Base-by-base conservation (phyloP, 768 basidiomycete genomes). In the Tricholoma bakamatsutake region DNA sequence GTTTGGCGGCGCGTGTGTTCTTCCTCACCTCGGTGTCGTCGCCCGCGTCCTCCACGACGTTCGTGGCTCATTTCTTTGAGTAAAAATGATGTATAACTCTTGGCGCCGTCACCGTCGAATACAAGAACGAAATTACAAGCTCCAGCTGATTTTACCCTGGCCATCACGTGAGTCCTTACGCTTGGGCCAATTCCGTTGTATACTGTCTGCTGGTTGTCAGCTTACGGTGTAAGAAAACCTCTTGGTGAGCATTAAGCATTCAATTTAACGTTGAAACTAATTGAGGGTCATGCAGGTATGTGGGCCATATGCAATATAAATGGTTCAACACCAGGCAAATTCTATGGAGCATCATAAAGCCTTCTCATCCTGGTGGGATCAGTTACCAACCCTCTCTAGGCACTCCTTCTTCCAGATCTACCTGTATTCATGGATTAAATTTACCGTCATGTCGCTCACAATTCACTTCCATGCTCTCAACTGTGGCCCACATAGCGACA, bases 291-390 rank as follows among this genome's bases (percentile, higher is more conserved):
- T 15, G 17, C 57, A 80, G 83, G 76, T 64, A 86, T 85, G 83
- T 80, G 66, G 79, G 66, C 69, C 80, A 75, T 80, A 88, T 88
- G 87, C 84, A 75, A 87, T 85, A 84, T 78, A 79, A 72, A 70
- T 80, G 76, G 79, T 76, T 74, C 60, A 74, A 70, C 63, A 68
- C 81, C 76, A 81, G 73, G 67, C 69, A 72, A 67, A 60, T 73
- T 46, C 52, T 71, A 50, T 64, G 62, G 34, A 59, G 54, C 18
- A 37, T 53, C 40, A 37, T 30, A n/a, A 54, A 28, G n/a, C 55
- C 57, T 39, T 21, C 35, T 34, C 48, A 45, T 53, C 34, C 39
- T 30, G 28, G 46, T 31, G 28, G 46, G 28, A 31, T 48, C 7
- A n/a, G 13, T 6, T n/a, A 17, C 27, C 28, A n/a, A 31, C 28